These are phyloP conservation scores for Protoeuglena noctilucae DNA, from an alignment of 139 green algal species.

Conservation along the genomic window DNA sequence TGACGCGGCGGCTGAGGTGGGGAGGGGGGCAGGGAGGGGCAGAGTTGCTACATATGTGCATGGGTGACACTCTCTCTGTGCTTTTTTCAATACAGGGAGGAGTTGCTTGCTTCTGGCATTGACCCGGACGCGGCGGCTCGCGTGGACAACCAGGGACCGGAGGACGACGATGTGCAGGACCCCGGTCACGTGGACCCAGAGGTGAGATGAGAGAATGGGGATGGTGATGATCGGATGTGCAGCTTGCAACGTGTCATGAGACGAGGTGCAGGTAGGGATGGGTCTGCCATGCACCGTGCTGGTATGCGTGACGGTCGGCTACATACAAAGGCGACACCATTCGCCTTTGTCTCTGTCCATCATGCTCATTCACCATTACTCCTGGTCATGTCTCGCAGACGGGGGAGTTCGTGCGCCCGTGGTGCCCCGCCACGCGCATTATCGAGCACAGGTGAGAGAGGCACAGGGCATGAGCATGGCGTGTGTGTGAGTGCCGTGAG, in stretches of 20 bases:
- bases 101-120: constrained; percentile 35
- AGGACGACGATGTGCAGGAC: constrained; percentile 33
- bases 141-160: constrained; percentile 3
- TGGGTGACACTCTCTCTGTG: no score
- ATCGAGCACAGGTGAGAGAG: constrained; percentile 63
- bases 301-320: background rate
- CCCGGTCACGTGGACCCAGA: constrained; percentile 35
- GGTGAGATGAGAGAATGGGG: constrained; percentile 20
- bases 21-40: no score
- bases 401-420: constrained; percentile 50
- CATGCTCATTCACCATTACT: background rate
- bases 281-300: background rate
- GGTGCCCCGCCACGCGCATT: constrained; percentile 58
- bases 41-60: no score
- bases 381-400: constrained; percentile 35
- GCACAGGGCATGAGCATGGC: no score
- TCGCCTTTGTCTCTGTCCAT: background rate
- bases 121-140: constrained; percentile 18
- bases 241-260: background rate
- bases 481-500: no score
- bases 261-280: background rate
- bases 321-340: background rate
- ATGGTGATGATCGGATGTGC: no score
- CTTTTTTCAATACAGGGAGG: no score
- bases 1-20: constrained; percentile 33